phyloP scores from a whole-genome alignment of 2,329 filamentous ascomycete genomes.

The Colletotrichum lindemuthianum region DNA sequence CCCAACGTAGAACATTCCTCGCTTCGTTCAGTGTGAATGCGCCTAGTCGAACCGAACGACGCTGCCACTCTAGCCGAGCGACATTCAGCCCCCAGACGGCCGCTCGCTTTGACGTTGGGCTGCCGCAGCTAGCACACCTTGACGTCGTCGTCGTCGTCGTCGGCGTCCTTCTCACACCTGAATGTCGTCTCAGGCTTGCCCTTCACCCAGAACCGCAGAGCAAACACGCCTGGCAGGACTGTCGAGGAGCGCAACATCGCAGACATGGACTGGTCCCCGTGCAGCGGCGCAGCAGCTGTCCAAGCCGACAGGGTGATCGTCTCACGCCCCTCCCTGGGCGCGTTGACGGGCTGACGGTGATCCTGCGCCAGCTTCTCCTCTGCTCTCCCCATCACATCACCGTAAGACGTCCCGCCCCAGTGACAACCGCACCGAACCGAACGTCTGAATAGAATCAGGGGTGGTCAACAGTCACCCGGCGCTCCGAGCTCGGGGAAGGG shows the following conservation, averaged over 20 bases:
- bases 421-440: conserved; percentile 17
- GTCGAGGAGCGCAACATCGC: conserved; percentile 13
- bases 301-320: too few relatives aligned
- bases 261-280: conserved; percentile 25
- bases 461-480: conserved; percentile 12
- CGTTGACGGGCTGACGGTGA: too few relatives aligned
- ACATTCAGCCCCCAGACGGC: conserved; percentile 6
- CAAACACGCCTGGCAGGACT: conserved; percentile 3
- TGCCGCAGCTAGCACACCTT: not conserved
- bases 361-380: too few relatives aligned
- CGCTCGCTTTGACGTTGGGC: not conserved
- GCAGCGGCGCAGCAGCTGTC: conserved; percentile 22
- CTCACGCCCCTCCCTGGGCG: too few relatives aligned
- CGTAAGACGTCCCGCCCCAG: not conserved
- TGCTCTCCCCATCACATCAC: too few relatives aligned
- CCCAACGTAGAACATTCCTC: not conserved
- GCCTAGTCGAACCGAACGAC: too few relatives aligned
- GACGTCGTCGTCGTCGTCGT: not conserved
- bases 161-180: not conserved
- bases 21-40: too few relatives aligned
- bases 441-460: not conserved
- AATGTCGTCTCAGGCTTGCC: not conserved
- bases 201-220: too few relatives aligned
- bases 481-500: conserved; percentile 24
- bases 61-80: not conserved